phyloP scores from a whole-genome alignment of 805 yeast species.

The Ogataea nonfermentans region DNA sequence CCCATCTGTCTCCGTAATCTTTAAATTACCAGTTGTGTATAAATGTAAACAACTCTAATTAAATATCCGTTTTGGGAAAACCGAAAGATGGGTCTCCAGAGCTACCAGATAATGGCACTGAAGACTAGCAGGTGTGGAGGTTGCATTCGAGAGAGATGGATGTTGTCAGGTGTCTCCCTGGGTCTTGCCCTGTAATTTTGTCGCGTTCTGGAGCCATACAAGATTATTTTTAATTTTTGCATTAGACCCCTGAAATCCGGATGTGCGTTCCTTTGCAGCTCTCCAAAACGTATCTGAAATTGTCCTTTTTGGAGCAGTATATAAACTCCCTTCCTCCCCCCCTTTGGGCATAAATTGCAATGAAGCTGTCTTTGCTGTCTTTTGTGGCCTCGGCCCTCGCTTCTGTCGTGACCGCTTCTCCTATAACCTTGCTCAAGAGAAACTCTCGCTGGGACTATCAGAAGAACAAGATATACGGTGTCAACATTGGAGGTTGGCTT shows the following conservation, averaged over 20 bases:
- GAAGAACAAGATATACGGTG: conserved; percentile 48
- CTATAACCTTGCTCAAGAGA: conserved; percentile 30
- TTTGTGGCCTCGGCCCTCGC: conserved; percentile 4
- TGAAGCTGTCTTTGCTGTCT: conserved; percentile 13
- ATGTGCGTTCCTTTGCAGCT: conserved; percentile 6
- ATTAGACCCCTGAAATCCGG: conserved; percentile 11
- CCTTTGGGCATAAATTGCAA: background rate
- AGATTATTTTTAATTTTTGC: background rate
- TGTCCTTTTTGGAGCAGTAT: conserved; percentile 2
- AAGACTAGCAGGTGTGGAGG: too few relatives aligned
- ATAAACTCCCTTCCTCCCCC: conserved; percentile 3
- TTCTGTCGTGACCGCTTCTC: conserved; percentile 21
- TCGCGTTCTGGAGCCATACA: background rate
- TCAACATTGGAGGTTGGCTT: conserved; percentile 88
- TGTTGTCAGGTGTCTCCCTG: too few relatives aligned
- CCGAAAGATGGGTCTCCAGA: background rate
- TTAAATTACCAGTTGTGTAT: background rate
- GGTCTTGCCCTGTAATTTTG: too few relatives aligned
- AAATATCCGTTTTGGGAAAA: conserved; percentile 4
- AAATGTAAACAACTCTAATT: conserved; percentile 2
- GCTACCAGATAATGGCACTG: too few relatives aligned
- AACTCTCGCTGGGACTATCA: conserved; percentile 34
- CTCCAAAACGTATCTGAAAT: conserved; percentile 4
- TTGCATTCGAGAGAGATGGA: too few relatives aligned
- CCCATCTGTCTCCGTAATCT: background rate